Conservation (phyloP, 169 alveolate species). For the Eimeria zaria region DNA sequence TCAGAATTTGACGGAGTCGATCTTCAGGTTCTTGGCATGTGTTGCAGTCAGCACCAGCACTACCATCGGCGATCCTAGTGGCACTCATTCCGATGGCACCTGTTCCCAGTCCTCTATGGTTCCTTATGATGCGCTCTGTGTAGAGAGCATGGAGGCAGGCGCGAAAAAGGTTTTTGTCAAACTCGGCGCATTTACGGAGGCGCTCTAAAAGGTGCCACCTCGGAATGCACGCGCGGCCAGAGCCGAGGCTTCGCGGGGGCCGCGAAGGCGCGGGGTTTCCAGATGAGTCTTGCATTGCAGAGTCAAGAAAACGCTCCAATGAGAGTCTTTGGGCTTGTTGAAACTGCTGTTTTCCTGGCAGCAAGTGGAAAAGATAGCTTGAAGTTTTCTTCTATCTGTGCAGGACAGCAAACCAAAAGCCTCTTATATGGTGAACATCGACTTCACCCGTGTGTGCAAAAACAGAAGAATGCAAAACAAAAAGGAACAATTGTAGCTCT, state of each 20-base stretch:
- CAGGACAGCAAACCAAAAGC: neutral
- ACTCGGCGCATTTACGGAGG: neutral
- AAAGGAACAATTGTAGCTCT: too few species aligned
- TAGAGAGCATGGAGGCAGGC: slow-evolving; percentile 19
- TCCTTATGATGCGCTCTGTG: neutral
- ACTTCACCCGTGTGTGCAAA: too few species aligned
- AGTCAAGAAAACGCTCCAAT: neutral
- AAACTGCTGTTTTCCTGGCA: neutral
- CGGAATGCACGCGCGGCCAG: neutral
- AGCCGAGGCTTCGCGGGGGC: neutral
- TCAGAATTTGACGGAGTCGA: neutral
- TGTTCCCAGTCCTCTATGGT: neutral
- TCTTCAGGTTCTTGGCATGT: neutral
- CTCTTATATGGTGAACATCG: too few species aligned
- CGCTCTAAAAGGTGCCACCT: neutral
- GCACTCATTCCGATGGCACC: neutral
- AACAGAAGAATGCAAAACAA: too few species aligned
- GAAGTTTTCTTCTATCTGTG: neutral
- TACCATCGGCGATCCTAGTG: neutral
- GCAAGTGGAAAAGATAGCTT: neutral
- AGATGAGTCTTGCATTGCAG: neutral
- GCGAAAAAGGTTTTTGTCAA: neutral
- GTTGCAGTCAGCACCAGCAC: neutral
- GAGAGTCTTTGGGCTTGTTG: neutral
- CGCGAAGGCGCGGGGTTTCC: neutral